Base-by-base conservation (phyloP, 306 rosid genomes). In the Oemleria cerasiformis region DNA sequence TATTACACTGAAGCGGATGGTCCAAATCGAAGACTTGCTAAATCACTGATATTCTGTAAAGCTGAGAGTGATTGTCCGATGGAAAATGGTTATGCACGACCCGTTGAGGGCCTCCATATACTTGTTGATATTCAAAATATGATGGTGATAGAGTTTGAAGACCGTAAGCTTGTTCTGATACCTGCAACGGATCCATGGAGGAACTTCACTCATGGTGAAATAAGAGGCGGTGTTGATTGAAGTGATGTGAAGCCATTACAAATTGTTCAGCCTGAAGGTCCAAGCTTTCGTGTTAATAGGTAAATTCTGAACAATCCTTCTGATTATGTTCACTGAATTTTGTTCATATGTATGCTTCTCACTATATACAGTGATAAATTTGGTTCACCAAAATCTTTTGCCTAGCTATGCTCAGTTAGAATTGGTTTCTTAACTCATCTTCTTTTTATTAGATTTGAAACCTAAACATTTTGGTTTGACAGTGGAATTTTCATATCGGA, bases 31-130 rank as follows among this genome's bases (percentile, higher is more conserved):
- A 92, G 98, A 80, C 96, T 92, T 78, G 91, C 96, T 25, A 92
- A 88, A 79, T 96, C 98, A 45, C 83, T 92, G 77, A 79, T 92
- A 66, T 92, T 89, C 80, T 89, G 98, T 74, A 87, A 88, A 83
- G 82, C 88, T 62, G 98, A 92, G 88, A 92, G 98, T 61, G 98
- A 92, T 80, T 88, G 96, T 48, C 98, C 98, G 17, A 90, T 92
- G 96, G 98, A 92, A 80, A 92, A 92, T 80, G 98, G 98, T 62
- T 92, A 92, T 19, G 96, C 98, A 15, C 91, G 96, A 74, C 98
- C 96, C 58, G 91, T 92, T 66, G 98, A 92, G 83, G 98, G 98
- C 63, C 83, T 90, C 68, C 64, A 69, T 81, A 83, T 90, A 40
- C 92, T 92, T 66, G 95, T 92, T 73, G 98, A 90, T 81, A 85